Percentiles rank a stretch among this genome's conserved stretches.
phyloP scores from a whole-genome alignment of 2,329 filamentous ascomycete genomes.

The Neophaeococcomyces aloes region DNA sequence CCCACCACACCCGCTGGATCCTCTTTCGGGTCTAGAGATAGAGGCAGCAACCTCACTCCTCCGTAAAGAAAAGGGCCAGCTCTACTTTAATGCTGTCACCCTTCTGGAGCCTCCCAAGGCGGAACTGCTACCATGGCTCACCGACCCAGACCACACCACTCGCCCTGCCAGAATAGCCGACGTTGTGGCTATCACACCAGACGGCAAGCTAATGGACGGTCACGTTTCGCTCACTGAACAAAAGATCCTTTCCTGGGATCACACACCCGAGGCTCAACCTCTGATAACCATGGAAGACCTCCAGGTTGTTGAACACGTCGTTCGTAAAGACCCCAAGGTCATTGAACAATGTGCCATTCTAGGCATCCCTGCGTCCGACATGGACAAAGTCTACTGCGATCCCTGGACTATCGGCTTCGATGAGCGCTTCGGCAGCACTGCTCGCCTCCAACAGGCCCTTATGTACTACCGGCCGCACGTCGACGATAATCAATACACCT shows the following conservation, averaged over 20 bases:
- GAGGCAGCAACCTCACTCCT: conserved; percentile 58
- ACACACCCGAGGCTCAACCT: conserved; percentile 67
- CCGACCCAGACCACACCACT: conserved; percentile 48
- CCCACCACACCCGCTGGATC: conserved; percentile 64
- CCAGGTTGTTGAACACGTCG: conserved; percentile 64
- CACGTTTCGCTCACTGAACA: conserved; percentile 60
- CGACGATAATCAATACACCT: conserved; percentile 84
- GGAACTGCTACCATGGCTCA: conserved; percentile 71
- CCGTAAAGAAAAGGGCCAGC: conserved; percentile 56
- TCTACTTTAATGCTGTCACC: conserved; percentile 79
- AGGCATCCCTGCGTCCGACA: conserved; percentile 69
- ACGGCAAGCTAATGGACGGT: conserved; percentile 72
- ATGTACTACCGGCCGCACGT: conserved; percentile 88
- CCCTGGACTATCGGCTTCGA: conserved; percentile 95
- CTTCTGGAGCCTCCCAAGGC: conserved; percentile 76
- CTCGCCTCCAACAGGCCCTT: conserved; percentile 78
- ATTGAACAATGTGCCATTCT: conserved; percentile 82
- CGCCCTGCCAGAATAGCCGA: conserved; percentile 66
- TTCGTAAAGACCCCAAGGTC: conserved; percentile 68
- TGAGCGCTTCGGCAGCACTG: conserved; percentile 67
- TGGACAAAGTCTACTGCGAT: conserved; percentile 94
- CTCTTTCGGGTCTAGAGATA: conserved; percentile 63
- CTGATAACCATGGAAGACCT: conserved; percentile 90
- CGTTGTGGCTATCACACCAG: conserved; percentile 68
- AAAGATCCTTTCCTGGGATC: conserved; percentile 63